A percentile compares a stretch with the other conserved stretches of the same genome.
Evolutionary conservation across 352 stramenopile species (phyloP).

Genomic region (Globisporangium paddicum): DNA sequence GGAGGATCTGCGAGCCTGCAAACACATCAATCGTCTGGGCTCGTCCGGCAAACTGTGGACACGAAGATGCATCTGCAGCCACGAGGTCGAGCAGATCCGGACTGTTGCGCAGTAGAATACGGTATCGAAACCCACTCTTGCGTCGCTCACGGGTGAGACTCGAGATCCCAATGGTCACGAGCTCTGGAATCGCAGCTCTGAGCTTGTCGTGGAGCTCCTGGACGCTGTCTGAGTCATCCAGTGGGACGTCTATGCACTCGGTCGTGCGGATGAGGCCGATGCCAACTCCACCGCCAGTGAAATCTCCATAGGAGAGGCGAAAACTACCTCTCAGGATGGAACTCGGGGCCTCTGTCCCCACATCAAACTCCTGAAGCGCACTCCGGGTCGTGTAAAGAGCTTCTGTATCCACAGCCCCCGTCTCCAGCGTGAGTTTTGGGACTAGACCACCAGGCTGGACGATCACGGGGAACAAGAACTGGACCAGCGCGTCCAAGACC

Average conservation of each 20-base stretch:
- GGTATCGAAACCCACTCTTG: constrained; percentile 51
- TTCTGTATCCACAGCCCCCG: constrained; percentile 19
- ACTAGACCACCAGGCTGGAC: constrained; percentile 18
- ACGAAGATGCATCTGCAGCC: constrained; percentile 27
- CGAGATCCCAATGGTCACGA: constrained; percentile 56
- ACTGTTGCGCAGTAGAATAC: constrained; percentile 45
- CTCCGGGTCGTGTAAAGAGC: constrained; percentile 43
- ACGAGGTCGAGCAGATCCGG: constrained; percentile 49
- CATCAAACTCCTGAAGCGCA: constrained; percentile 52
- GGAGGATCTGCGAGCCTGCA: constrained; percentile 31
- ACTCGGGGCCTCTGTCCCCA: constrained; percentile 45
- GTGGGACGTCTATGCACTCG: constrained; percentile 43
- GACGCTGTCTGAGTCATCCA: constrained; percentile 31
- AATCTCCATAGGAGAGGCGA: constrained; percentile 55
- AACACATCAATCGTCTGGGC: constrained; percentile 68
- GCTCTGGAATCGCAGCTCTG: constrained; percentile 20
- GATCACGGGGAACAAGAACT: constrained; percentile 46
- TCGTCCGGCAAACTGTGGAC: constrained; percentile 26
- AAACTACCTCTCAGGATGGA: constrained; percentile 37
- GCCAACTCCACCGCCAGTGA: constrained; percentile 19
- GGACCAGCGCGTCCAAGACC: constrained; percentile 41
- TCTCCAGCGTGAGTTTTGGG: constrained; percentile 38
- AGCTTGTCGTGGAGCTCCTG: constrained; percentile 42
- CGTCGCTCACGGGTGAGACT: constrained; percentile 17
- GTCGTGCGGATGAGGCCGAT: constrained; percentile 29